Evolutionary conservation across 208 protist genomes (phyloP).

Genomic region (Leishmania turanica): DNA sequence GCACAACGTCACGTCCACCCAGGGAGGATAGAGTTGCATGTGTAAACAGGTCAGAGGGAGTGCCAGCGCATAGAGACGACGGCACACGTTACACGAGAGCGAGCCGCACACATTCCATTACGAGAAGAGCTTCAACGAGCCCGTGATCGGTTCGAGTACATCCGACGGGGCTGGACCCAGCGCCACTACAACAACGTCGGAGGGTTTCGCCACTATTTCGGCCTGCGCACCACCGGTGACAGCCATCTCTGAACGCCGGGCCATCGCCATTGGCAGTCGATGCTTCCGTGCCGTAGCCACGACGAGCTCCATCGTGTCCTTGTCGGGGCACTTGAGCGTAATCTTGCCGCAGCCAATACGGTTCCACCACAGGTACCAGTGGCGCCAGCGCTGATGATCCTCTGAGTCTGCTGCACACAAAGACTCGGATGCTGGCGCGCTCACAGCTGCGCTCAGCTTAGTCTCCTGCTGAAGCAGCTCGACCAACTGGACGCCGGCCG

Average conservation of each 20-base stretch:
- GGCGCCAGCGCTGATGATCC: slow-evolving; percentile 38
- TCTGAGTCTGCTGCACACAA: neutral
- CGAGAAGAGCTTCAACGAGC: slow-evolving; percentile 72
- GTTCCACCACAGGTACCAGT: slow-evolving; percentile 76
- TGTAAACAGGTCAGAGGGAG: neutral
- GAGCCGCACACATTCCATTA: slow-evolving; percentile 22
- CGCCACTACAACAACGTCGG: slow-evolving; percentile 46
- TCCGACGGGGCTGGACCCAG: slow-evolving; percentile 60
- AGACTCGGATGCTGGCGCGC: neutral
- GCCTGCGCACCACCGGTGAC: neutral
- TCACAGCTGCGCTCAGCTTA: neutral
- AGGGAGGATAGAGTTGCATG: neutral
- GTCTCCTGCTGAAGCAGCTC: slow-evolving; percentile 18
- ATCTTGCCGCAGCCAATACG: slow-evolving; percentile 73
- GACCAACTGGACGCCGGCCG: slow-evolving; percentile 50
- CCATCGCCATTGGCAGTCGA: slow-evolving; percentile 34
- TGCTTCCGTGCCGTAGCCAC: slow-evolving; percentile 22
- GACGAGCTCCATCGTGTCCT: slow-evolving; percentile 27
- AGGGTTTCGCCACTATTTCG: neutral
- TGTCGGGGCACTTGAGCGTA: slow-evolving; percentile 51
- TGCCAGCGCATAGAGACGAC: neutral
- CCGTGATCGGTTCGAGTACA: slow-evolving; percentile 60
- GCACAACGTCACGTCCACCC: neutral
- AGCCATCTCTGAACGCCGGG: slow-evolving; percentile 1
- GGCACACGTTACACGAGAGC: neutral